Evolutionary conservation across 768 basidiomycete genomes (phyloP), one percentile per base, ranked within the genome.

Genomic region (Termitomyces sp.): DNA sequence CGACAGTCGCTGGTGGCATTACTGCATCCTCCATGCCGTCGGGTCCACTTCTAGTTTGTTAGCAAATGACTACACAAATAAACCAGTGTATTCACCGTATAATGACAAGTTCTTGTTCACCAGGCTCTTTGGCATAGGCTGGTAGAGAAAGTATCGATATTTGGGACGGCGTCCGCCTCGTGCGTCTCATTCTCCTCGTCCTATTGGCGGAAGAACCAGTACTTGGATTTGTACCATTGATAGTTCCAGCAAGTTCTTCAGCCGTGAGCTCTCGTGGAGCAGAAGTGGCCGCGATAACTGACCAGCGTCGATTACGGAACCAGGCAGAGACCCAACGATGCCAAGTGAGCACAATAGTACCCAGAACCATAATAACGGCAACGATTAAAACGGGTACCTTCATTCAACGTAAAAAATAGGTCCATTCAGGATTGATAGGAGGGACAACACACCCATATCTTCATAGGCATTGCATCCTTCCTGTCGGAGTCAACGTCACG

Each of bases 41-140:
- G 14, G 73, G 74, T 12, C 82, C 82, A 46, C 83, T 85, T 63
- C 29, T 51, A 37, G 27, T 13, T 53, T 29, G 36, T 46, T 16
- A 57, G 34, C 56, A 39, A 14, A 32, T 43, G 20, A 47, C n/a
- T 14, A 31, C 8, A 29, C 6, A 12, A 27, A 39, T 26, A 41
- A 39, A 26, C 37, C 18, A 41, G 6, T 27, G 24, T 29, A 52
- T 52, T 41, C 27, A 80, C 76, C 79, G 74, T 55, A 76, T 73
- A 52, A 93, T 83, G 5, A 93, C 91, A 29, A 93, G 76, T 67
- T 93, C 91, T 39, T 86, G 77, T 48, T 91, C 91, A 16, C 90
- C 90, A 0, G 91, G 89, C 59, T 93, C 90, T 70, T 91, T 91
- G 74, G 82, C 88, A 63, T 93, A 93, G 29, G 78, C 82, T 5